Percentiles rank a stretch among this genome's conserved stretches.
These are phyloP conservation scores for Trametes maxima DNA, from an alignment of 768 basidiomycete genomes.

Conservation along the genomic window DNA sequence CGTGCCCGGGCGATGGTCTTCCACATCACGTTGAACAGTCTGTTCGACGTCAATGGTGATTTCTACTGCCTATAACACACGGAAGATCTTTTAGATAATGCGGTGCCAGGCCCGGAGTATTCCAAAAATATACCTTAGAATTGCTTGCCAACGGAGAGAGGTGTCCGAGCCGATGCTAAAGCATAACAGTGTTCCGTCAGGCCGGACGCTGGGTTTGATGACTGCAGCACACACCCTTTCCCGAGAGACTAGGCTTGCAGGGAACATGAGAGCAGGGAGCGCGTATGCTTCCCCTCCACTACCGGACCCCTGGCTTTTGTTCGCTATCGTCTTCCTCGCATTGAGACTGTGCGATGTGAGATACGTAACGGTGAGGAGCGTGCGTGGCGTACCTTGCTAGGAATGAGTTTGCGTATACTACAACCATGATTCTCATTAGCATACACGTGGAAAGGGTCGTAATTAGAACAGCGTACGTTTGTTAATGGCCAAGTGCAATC, in stretches of 20 bases:
- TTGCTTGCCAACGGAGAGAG: background rate
- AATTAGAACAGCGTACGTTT: slow-evolving; percentile 23
- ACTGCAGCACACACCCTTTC: slow-evolving; percentile 1
- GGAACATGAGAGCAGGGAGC: slow-evolving; percentile 8
- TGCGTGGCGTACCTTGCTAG: slow-evolving; percentile 26
- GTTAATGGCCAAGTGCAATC: slow-evolving; percentile 32
- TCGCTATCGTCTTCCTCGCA: slow-evolving; percentile 16
- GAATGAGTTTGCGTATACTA: slow-evolving; percentile 32
- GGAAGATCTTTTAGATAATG: background rate
- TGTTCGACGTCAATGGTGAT: slow-evolving; percentile 20
- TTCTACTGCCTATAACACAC: background rate
- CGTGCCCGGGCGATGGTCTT: background rate
- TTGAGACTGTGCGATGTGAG: slow-evolving; percentile 11
- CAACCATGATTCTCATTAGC: background rate
- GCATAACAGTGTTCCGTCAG: background rate
- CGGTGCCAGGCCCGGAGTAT: too few species aligned
- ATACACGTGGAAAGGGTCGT: background rate
- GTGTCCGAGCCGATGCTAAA: background rate
- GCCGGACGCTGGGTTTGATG: too few species aligned
- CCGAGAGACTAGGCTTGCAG: slow-evolving; percentile 2
- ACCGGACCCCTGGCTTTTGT: slow-evolving; percentile 11
- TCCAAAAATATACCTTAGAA: background rate
- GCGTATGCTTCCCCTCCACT: slow-evolving; percentile 2
- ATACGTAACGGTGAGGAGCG: too few species aligned
- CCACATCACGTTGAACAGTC: slow-evolving; percentile 13